Base-by-base conservation (phyloP, 371 early-diverging fungal species). In the Parasitella parasitica region DNA sequence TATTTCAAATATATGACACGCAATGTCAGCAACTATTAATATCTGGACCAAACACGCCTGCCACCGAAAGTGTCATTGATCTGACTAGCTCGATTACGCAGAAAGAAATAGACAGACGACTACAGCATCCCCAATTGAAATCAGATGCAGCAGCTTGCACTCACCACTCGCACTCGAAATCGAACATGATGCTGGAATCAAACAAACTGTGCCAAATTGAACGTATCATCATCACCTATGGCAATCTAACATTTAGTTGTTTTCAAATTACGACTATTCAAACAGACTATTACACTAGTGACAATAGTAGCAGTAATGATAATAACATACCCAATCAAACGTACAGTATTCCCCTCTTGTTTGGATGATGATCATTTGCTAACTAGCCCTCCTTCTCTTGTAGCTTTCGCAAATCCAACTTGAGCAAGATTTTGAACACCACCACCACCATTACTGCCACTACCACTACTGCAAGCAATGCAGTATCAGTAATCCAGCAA, bases 141-240 rank as follows among this genome's bases (percentile, higher is more conserved):
- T 16, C 49, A 15, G 28, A 26, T 18, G 52, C 66, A 22, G 52
- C 66, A 22, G 63, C 57, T 6, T 76, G 76, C 50, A 66, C 68
- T 9, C 73, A 72, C 27, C 71, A 70, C 49, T 46, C 57, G 8
- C 71, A 68, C 34, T 72, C 71, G n/a, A 70, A 51, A 24, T 58
- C 76, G 11, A 66, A 52, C 5, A 36, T 56, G 3, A 12, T 35
- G 11, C 22, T 72, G 6, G 51, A 57, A 6, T 54, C 68, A 2
- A 57, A 46, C 36, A 72, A 66, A n/a, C 16, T 54, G 36, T 68
- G 67, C 52, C 56, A 68, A 18, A 24, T 74, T 4, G 75, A 74
- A 41, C 50, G 50, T 2, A 70, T 74, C 15, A 61, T 74, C 6
- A 65, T 77, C 35, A 66, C 64, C 4, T 77, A 74, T 46, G 75